Evolutionary conservation across 2,329 filamentous ascomycete species (phyloP).

Genomic region (Massarina eburnea): DNA sequence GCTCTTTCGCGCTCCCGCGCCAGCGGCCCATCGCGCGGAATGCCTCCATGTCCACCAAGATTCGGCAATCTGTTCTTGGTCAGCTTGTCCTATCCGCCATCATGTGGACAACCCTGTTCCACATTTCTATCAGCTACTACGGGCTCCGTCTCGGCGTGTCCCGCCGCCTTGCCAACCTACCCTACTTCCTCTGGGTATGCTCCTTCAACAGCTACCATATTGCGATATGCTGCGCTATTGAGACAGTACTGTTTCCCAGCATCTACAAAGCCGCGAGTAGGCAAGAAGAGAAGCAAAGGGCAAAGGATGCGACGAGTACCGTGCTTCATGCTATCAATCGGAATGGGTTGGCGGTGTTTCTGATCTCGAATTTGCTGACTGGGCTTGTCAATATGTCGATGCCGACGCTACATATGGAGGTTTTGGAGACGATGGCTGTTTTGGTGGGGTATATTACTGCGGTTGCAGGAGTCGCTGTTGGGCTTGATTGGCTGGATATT

Average conservation of each 20-base stretch:
- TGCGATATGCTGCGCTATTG: slow-evolving; percentile 73
- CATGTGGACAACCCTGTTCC: slow-evolving; percentile 72
- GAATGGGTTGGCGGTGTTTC: slow-evolving; percentile 82
- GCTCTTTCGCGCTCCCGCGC: slow-evolving; percentile 74
- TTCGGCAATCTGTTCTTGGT: slow-evolving; percentile 60
- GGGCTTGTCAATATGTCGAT: slow-evolving; percentile 86
- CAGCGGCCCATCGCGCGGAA: slow-evolving; percentile 46
- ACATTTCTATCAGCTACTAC: slow-evolving; percentile 68
- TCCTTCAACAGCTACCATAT: slow-evolving; percentile 88
- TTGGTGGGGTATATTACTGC: slow-evolving; percentile 70
- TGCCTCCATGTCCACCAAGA: slow-evolving; percentile 49
- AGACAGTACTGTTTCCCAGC: slow-evolving; percentile 75
- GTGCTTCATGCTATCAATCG: slow-evolving; percentile 84
- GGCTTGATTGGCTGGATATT: slow-evolving; percentile 65
- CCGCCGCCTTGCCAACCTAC: slow-evolving; percentile 85
- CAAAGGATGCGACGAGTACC: slow-evolving; percentile 71
- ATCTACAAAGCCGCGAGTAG: slow-evolving; percentile 61
- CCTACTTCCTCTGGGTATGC: slow-evolving; percentile 91
- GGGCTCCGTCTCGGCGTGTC: slow-evolving; percentile 71
- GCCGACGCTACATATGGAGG: slow-evolving; percentile 73
- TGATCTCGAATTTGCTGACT: slow-evolving; percentile 86
- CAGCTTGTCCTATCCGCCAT: slow-evolving; percentile 66
- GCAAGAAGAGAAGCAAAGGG: slow-evolving; percentile 63
- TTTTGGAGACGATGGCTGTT: slow-evolving; percentile 69
- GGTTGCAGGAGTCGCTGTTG: slow-evolving; percentile 68